Percentiles rank a stretch among this genome's conserved stretches.
Conservation (phyloP, 2,329 filamentous ascomycete species). For the Triangularia setosa region DNA sequence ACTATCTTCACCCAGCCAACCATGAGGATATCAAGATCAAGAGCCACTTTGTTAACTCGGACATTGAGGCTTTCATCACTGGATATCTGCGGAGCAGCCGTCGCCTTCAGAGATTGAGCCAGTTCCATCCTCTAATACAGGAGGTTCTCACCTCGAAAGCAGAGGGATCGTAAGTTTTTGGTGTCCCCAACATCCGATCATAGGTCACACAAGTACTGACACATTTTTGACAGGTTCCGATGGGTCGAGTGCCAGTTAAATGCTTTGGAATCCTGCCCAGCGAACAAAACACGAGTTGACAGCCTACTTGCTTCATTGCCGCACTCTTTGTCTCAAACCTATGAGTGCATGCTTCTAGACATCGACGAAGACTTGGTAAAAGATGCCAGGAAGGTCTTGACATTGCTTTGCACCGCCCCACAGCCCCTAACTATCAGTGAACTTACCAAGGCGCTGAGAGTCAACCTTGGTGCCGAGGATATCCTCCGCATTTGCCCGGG, state of each 20-base stretch:
- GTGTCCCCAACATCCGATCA: background rate
- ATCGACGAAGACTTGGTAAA: slow-evolving; percentile 15
- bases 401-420: slow-evolving; percentile 12
- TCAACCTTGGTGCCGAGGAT: slow-evolving; percentile 14
- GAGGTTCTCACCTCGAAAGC: slow-evolving; percentile 25
- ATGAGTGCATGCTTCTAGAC: slow-evolving; percentile 23
- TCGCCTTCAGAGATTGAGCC: slow-evolving; percentile 25
- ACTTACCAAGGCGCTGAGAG: background rate
- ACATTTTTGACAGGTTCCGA: slow-evolving; percentile 29
- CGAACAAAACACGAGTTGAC: slow-evolving; percentile 22
- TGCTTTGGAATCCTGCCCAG: slow-evolving; percentile 22
- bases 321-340: slow-evolving; percentile 26
- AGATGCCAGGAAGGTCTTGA: slow-evolving; percentile 15
- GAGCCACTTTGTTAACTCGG: slow-evolving; percentile 23
- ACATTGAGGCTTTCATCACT: slow-evolving; percentile 29
- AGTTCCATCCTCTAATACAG: slow-evolving; percentile 28
- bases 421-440: slow-evolving; percentile 12
- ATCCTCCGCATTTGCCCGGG: slow-evolving; percentile 18
- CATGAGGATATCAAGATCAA: slow-evolving; percentile 24
- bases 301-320: slow-evolving; percentile 33
- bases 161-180: slow-evolving; percentile 32
- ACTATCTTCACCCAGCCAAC: slow-evolving; percentile 13
- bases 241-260: slow-evolving; percentile 35
- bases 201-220: background rate
- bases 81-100: slow-evolving; percentile 24